Evolutionary conservation across 805 yeast genomes (phyloP).

Genomic region (Hanseniaspora taiwanica): DNA sequence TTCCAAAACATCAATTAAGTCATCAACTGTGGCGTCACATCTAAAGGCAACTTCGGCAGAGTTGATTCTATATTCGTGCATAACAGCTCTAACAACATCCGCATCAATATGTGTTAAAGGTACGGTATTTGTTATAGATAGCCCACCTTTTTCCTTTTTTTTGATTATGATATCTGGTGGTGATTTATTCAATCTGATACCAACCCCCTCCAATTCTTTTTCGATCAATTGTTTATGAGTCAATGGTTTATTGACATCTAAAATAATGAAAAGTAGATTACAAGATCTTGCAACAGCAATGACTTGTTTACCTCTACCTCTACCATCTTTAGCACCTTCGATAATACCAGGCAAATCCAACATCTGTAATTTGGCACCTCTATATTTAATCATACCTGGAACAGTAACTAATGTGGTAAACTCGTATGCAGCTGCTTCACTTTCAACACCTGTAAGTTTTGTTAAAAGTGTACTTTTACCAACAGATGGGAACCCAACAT

Average conservation of each 20-base stretch:
- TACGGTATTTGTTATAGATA: slow-evolving; percentile 84
- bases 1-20: slow-evolving; percentile 86
- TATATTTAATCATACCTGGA: slow-evolving; percentile 89
- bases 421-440: slow-evolving; percentile 97
- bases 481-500: slow-evolving; percentile 97
- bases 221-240: slow-evolving; percentile 91
- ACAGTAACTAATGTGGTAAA: slow-evolving; percentile 96
- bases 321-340: slow-evolving; percentile 85
- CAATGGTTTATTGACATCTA: slow-evolving; percentile 93
- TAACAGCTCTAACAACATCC: slow-evolving; percentile 91
- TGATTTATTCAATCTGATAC: slow-evolving; percentile 79
- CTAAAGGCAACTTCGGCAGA: slow-evolving; percentile 94
- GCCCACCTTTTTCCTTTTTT: slow-evolving; percentile 93
- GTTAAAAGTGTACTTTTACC: slow-evolving; percentile 71
- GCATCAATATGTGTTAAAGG: slow-evolving; percentile 83
- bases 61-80: slow-evolving; percentile 88
- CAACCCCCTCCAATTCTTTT: slow-evolving; percentile 92
- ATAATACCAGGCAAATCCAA: slow-evolving; percentile 81
- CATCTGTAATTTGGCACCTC: slow-evolving; percentile 97
- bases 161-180: slow-evolving; percentile 89
- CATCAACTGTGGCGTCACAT: slow-evolving; percentile 97
- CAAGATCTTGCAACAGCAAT: slow-evolving; percentile 99
- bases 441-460: slow-evolving; percentile 87
- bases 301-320: slow-evolving; percentile 90
- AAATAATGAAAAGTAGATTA: slow-evolving; percentile 79